Evolutionary conservation across 257 asterid species (phyloP).

Genomic region (Sherardia arvensis): DNA sequence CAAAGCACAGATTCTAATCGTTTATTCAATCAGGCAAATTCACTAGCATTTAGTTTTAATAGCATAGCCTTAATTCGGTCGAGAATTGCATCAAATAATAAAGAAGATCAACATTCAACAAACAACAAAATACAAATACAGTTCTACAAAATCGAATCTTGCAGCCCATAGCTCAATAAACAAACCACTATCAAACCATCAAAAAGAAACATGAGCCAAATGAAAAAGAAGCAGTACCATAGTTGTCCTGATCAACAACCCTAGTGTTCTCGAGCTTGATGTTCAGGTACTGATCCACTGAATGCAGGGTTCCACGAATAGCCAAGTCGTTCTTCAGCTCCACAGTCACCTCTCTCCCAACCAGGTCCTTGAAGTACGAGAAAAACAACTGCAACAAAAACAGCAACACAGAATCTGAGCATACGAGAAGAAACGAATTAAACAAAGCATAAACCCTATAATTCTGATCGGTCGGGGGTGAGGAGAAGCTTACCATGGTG

Average conservation of each 20-base stretch:
- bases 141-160: no score
- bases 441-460: not conserved
- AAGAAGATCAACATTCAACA: no score
- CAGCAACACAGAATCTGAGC: not conserved
- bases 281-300: slow-evolving; percentile 95
- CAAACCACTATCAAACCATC: not conserved
- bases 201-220: no score
- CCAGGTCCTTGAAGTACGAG: slow-evolving; percentile 97
- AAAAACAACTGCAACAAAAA: slow-evolving; percentile 68
- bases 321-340: slow-evolving; percentile 96
- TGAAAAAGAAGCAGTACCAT: slow-evolving; percentile 42
- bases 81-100: no score
- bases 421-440: not conserved
- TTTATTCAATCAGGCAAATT: not conserved
- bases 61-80: no score
- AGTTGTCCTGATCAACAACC: slow-evolving; percentile 93
- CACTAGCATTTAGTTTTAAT: no score
- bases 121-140: not conserved
- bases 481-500: slow-evolving; percentile 7
- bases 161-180: not conserved
- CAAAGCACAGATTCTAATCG: no score
- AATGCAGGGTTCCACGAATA: slow-evolving; percentile 80
- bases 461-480: not conserved
- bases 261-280: slow-evolving; percentile 89
- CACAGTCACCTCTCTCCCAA: slow-evolving; percentile 94